Base-by-base conservation (phyloP, 2,329 filamentous ascomycete genomes). In the Endothia cerciana region DNA sequence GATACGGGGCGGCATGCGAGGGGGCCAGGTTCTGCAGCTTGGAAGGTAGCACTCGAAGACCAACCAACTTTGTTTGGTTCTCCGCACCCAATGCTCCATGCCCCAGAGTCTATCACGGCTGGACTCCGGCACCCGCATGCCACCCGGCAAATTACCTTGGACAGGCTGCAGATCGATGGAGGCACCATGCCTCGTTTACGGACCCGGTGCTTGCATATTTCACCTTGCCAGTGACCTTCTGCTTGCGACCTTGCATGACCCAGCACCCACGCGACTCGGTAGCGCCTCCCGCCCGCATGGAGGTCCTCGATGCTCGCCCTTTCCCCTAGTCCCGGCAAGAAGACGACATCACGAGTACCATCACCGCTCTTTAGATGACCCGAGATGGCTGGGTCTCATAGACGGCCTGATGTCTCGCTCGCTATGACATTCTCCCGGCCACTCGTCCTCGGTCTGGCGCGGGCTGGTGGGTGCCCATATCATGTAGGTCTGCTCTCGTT, bases 281-380 rank as follows among this genome's bases (percentile, higher is more conserved):
- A 67, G 65, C 65, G 58, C 62, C 38, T 58, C 33, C 59, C 38
- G 53, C 36, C 41, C 58, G 62, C 65, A 62, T 67, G 59, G 63
- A 41, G n/a, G 36, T 58, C 36, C 38, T 40, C 40, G 22, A 59
- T 45, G 13, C 19, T 11, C 40, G 19, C 22, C 40, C 10, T 59
- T 17, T 41, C 33, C 4, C 3, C 40, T n/a, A 19, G 15, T 28
- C 25, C n/a, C 38, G 7, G n/a, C 10, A 28, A 15, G 57, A n/a
- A 6, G 40, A 19, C 57, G 36, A 22, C 28, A 65, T 65, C 60
- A 63, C 60, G 60, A 63, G 30, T 30, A 22, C 57, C 51, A 49
- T 60, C n/a, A 36, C 63, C 64, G 66, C 66, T 53, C 8, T 56
- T 58, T 58, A 60, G 64, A 66, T 65, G 22, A 17, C 41, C 66